These are phyloP conservation scores for Cadophora sp. DNA, from an alignment of 2,329 filamentous ascomycete genomes.

Conservation along the genomic window DNA sequence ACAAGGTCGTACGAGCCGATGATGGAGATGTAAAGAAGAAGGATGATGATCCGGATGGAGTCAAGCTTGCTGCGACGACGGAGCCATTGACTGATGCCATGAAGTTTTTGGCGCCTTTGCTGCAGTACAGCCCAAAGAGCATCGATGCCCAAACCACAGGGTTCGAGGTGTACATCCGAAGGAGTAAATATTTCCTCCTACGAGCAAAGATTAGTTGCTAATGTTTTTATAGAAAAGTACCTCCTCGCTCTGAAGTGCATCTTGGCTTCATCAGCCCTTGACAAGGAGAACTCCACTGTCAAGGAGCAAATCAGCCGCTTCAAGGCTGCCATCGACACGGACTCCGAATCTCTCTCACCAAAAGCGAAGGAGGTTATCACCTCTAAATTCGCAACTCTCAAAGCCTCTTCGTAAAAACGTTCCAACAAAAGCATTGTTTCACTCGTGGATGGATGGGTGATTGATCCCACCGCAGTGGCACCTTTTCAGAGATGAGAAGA, in stretches of 20 bases:
- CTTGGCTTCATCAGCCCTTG: conserved; percentile 72
- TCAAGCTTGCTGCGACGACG: conserved; percentile 79
- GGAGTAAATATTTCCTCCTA: conserved; percentile 64
- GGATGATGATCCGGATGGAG: conserved; percentile 86
- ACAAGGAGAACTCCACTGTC: conserved; percentile 73
- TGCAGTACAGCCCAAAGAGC: conserved; percentile 82
- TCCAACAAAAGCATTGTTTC: background rate
- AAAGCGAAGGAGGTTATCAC: conserved; percentile 75
- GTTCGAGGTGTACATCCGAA: conserved; percentile 87
- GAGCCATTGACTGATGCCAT: conserved; percentile 86
- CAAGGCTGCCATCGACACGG: conserved; percentile 64
- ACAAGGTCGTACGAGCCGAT: conserved; percentile 68
- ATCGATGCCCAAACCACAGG: conserved; percentile 84
- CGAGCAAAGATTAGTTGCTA: conserved; percentile 35
- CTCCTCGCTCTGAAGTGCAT: conserved; percentile 88
- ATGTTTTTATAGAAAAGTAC: conserved; percentile 72
- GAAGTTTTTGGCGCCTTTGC: conserved; percentile 82
- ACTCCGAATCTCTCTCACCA: conserved; percentile 64
- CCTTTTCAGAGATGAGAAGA: background rate
- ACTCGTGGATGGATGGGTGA: background rate
- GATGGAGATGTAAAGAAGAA: conserved; percentile 80
- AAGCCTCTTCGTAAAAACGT: conserved; percentile 50
- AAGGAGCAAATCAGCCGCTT: conserved; percentile 78
- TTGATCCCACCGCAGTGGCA: background rate
- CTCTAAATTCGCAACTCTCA: conserved; percentile 67